Evolutionary conservation across 2,329 filamentous ascomycete genomes (phyloP).

Genomic region (Alternaria triticina): DNA sequence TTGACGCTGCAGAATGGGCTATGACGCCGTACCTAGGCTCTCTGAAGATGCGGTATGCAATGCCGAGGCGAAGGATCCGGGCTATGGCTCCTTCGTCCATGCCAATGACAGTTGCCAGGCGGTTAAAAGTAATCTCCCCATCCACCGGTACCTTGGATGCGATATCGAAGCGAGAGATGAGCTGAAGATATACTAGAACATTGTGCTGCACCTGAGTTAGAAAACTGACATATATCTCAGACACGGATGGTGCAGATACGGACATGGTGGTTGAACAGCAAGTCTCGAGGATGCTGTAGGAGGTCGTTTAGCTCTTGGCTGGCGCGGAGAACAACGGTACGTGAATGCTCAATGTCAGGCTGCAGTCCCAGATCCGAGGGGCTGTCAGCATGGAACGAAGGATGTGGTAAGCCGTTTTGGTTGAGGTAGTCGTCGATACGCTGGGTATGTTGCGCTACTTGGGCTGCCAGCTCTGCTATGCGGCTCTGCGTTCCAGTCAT

Average conservation of each 20-base stretch:
- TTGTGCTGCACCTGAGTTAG: background rate
- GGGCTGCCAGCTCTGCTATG: constrained; percentile 10
- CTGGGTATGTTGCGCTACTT: constrained; percentile 6
- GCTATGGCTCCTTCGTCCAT: background rate
- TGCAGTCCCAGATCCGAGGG: constrained; percentile 4
- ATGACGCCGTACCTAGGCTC: constrained; percentile 13
- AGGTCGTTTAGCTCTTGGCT: constrained; percentile 16
- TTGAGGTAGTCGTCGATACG: constrained; percentile 10
- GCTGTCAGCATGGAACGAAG: constrained; percentile 7
- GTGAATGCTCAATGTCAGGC: constrained; percentile 7
- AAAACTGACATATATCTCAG: background rate
- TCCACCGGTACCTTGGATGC: background rate
- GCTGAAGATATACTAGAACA: background rate
- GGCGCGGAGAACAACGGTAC: constrained; percentile 6
- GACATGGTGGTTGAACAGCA: constrained; percentile 11
- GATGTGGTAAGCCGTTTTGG: constrained; percentile 4
- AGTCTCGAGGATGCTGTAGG: constrained; percentile 5
- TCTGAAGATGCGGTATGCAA: constrained; percentile 19
- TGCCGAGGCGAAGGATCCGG: constrained; percentile 5
- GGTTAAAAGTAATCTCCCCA: background rate
- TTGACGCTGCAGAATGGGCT: constrained; percentile 12
- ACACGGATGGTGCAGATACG: background rate
- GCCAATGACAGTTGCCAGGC: background rate
- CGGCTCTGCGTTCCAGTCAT: background rate
- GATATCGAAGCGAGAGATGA: constrained; percentile 1